Evolutionary conservation across 2,329 filamentous ascomycete genomes (phyloP), one percentile per base, ranked within the genome.

Genomic region (Aspergillus spinulosporus): DNA sequence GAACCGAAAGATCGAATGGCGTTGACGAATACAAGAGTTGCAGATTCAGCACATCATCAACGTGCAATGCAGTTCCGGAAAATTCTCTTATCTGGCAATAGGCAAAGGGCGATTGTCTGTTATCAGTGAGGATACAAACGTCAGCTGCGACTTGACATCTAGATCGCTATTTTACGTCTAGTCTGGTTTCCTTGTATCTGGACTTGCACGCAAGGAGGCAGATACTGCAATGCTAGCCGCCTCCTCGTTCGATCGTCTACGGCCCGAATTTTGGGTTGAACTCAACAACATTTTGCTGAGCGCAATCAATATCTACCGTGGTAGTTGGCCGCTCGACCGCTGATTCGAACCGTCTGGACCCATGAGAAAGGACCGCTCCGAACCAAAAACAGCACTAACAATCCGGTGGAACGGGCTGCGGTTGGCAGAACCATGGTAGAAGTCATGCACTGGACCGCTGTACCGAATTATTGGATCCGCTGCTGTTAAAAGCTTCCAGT

Each of bases 341-440:
- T 43, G 49, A 42, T n/a, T 37, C 31, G 29, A 29, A 34, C 40
- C 15, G 14, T 8, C 7, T 52, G 40, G 49, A 45, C 49, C 31
- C 40, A 52, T 15, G 49, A 52, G 42, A 40, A 52, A 52, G 49
- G 49, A 52, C 42, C 49, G 49, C 42, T 45, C 49, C 49, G 49
- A 52, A 45, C 49, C 49, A 34, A 14, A 39, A 12, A 45, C 49
- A 21, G 12, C n/a, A 14, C 14, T 5, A 15, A 14, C n/a, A 44
- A 28, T 36, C 26, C 37, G 26, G n/a, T 52, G 49, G 49, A 11
- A 29, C 31, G 5, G 12, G 14, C 9, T 21, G 32, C n/a, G 4
- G 14, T n/a, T 4, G 7, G 5, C 28, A 11, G 43, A 47, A 46
- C 34, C 45, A 21, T 5, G 42, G 42, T 47, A 29, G 14, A 28